Evolutionary conservation across 306 rosid genomes (phyloP).

Genomic region (Argentina anserina): DNA sequence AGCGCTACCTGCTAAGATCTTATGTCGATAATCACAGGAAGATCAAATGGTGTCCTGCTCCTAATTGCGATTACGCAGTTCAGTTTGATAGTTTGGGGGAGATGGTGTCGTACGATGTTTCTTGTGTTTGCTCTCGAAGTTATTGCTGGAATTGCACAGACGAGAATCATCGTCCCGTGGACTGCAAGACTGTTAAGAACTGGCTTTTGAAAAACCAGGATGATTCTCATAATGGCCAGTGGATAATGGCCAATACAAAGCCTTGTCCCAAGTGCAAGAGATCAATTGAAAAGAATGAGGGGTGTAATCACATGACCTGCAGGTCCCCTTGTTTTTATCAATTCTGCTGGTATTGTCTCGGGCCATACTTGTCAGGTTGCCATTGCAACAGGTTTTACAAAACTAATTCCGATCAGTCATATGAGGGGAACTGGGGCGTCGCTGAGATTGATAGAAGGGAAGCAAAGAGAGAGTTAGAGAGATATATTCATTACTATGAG

Average conservation of each 20-base stretch:
- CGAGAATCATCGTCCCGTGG: slow-evolving; percentile 7
- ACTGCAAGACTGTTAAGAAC: not conserved
- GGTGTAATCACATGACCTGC: slow-evolving; percentile 1
- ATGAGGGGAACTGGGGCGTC: not conserved
- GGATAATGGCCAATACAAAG: not conserved
- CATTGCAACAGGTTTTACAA: not conserved
- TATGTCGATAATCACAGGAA: not conserved
- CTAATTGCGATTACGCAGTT: not conserved
- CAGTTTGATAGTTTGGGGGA: not conserved
- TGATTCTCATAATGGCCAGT: not conserved
- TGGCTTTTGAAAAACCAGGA: slow-evolving; percentile 1
- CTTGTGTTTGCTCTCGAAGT: not conserved
- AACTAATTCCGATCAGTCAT: not conserved
- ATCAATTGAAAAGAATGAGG: not conserved
- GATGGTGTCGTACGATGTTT: not conserved
- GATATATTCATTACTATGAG: not conserved
- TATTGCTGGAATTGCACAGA: slow-evolving; percentile 4
- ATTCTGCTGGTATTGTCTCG: slow-evolving; percentile 1
- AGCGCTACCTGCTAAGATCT: not conserved
- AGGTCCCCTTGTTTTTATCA: not conserved
- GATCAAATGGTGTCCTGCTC: slow-evolving; percentile 16
- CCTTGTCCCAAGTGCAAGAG: slow-evolving; percentile 8
- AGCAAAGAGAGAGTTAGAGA: not conserved
- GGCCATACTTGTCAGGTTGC: not conserved
- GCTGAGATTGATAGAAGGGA: not conserved